Percentiles rank a stretch among this genome's conserved stretches.
phyloP scores from a whole-genome alignment of 805 yeast species.

The Myxozyma neotropica region DNA sequence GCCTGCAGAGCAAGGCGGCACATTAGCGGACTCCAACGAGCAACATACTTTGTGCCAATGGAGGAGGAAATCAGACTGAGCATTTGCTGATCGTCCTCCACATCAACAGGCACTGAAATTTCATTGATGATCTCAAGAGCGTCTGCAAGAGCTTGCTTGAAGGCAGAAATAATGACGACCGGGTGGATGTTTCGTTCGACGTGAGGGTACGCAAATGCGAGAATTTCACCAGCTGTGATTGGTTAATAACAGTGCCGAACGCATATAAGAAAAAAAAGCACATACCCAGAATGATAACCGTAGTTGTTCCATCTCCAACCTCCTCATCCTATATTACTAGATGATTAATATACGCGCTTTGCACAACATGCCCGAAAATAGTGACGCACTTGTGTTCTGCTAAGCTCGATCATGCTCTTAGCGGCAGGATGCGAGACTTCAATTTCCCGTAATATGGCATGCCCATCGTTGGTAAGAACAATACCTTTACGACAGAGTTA shows the following conservation, averaged over 20 bases:
- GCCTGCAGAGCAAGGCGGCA: conserved; percentile 85
- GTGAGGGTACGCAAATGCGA: conserved; percentile 93
- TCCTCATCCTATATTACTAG: conserved; percentile 78
- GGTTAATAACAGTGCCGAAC: not conserved
- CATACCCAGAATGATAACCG: conserved; percentile 75
- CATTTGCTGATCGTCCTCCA: conserved; percentile 83
- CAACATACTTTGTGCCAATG: conserved; percentile 93
- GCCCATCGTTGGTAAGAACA: conserved; percentile 97
- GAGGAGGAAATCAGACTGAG: conserved; percentile 81
- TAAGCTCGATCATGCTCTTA: conserved; percentile 94
- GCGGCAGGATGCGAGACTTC: conserved; percentile 98
- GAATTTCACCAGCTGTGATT: conserved; percentile 80
- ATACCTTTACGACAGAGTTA: conserved; percentile 55
- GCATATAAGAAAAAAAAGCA: not conserved
- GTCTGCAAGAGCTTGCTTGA: conserved; percentile 86
- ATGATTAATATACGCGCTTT: not conserved
- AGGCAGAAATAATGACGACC: conserved; percentile 90
- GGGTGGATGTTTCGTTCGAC: conserved; percentile 94
- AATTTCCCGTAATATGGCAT: conserved; percentile 94
- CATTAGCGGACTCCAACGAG: conserved; percentile 89
- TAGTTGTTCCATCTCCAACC: conserved; percentile 98
- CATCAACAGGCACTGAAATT: conserved; percentile 82
- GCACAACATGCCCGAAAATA: not conserved
- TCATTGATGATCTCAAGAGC: conserved; percentile 85
- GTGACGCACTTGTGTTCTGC: conserved; percentile 60